Evolutionary conservation across 1,139 yeast species (phyloP).

Genomic region (Saccharomyces hybrid): DNA sequence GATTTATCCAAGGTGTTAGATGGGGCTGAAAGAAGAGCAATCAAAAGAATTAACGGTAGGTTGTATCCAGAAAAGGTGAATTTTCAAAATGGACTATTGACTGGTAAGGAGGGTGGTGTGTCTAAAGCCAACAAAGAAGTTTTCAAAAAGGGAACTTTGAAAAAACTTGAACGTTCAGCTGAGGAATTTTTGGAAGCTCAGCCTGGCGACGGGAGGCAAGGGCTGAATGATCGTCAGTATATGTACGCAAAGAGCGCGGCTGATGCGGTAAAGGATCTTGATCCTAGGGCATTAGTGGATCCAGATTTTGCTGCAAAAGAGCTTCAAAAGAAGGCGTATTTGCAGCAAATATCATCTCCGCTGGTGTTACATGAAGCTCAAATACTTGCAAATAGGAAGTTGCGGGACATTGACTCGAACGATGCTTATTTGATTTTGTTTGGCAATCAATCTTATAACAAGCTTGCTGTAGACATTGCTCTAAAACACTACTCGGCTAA

Average conservation of each 20-base stretch:
- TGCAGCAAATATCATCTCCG: conserved; percentile 31
- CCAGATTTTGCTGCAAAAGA: conserved; percentile 10
- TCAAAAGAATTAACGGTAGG: conserved; percentile 19
- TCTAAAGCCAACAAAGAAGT: conserved; percentile 1
- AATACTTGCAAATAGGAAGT: conserved; percentile 47
- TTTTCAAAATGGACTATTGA: conserved; percentile 18
- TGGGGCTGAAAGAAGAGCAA: conserved; percentile 28
- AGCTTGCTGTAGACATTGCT: conserved; percentile 55
- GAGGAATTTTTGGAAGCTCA: conserved; percentile 12
- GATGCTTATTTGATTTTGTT: conserved; percentile 33
- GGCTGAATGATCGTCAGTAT: background rate
- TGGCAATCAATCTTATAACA: conserved; percentile 35
- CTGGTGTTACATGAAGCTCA: conserved; percentile 56
- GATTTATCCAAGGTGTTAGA: conserved; percentile 24
- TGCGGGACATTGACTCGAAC: conserved; percentile 37
- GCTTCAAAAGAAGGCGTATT: conserved; percentile 14
- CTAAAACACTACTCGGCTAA: background rate
- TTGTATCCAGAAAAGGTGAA: conserved; percentile 21
- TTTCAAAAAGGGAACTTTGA: background rate
- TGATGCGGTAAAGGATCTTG: conserved; percentile 37
- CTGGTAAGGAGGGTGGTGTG: conserved; percentile 5
- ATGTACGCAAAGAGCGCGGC: conserved; percentile 42
- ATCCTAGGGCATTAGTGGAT: conserved; percentile 14
- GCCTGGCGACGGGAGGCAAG: background rate
- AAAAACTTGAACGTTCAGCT: background rate